These are phyloP conservation scores for Psilocybe cubensis DNA, from an alignment of 768 basidiomycete species.

Conservation along the genomic window DNA sequence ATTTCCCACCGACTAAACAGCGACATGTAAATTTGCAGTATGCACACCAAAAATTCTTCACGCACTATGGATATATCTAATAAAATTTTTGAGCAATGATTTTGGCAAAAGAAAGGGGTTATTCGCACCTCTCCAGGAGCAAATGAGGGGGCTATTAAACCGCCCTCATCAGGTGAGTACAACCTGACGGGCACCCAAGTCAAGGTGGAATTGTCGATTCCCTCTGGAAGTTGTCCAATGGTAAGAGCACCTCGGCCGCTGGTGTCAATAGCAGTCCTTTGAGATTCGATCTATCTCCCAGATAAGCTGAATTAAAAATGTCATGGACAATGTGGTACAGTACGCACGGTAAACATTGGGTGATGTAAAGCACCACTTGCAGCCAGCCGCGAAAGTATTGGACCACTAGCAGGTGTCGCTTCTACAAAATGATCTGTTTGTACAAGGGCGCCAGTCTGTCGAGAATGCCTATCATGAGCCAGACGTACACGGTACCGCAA, in stretches of 20 bases:
- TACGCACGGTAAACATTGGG: conserved; percentile 53
- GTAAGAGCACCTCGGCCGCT: conserved; percentile 63
- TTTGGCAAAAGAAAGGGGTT: background rate
- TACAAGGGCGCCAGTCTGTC: conserved; percentile 25
- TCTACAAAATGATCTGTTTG: conserved; percentile 40
- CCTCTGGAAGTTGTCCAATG: conserved; percentile 62
- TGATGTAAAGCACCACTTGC: conserved; percentile 42
- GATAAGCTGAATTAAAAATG: background rate
- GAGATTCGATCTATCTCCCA: conserved; percentile 44
- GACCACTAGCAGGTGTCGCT: conserved; percentile 42
- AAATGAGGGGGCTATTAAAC: conserved; percentile 53
- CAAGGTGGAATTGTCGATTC: conserved; percentile 54
- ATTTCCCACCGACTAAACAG: conserved; percentile 61
- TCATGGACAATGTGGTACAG: background rate
- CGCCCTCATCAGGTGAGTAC: conserved; percentile 58
- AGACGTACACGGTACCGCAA: background rate
- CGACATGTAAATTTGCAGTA: background rate
- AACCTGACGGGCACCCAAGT: conserved; percentile 71
- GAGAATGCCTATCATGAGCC: background rate
- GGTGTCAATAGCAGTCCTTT: conserved; percentile 62
- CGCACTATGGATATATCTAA: conserved; percentile 43
- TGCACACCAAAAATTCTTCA: background rate
- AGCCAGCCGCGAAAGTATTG: conserved; percentile 50
- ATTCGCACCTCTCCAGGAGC: conserved; percentile 60
- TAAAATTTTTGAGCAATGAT: background rate